Percentiles rank a stretch among this genome's conserved stretches.
Evolutionary conservation across 2,329 filamentous ascomycete genomes (phyloP).

Genomic region (Meredithiella fracta): DNA sequence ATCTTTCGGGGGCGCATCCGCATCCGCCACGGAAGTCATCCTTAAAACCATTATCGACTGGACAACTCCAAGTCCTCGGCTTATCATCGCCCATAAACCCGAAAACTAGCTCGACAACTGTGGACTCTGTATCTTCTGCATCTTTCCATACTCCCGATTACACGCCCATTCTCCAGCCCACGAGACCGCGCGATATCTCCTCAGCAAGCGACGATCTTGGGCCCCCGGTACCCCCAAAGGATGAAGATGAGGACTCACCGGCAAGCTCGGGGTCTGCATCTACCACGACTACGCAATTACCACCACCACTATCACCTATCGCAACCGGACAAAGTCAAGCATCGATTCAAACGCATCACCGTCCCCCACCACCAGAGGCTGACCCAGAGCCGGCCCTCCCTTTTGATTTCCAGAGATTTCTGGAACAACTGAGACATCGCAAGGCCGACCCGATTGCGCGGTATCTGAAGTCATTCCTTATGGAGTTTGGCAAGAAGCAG

Average conservation of each 20-base stretch:
- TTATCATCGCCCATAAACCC: constrained; percentile 2
- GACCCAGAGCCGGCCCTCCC: constrained; percentile 70
- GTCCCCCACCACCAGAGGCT: constrained; percentile 54
- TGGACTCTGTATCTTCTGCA: constrained; percentile 24
- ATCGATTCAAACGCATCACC: constrained; percentile 37
- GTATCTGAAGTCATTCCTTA: constrained; percentile 84
- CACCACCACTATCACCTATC: not conserved
- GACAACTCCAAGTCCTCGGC: constrained; percentile 30
- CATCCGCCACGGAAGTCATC: constrained; percentile 79
- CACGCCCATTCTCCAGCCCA: constrained; percentile 19
- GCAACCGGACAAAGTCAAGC: constrained; percentile 19
- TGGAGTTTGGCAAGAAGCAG: constrained; percentile 90
- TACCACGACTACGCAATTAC: not conserved
- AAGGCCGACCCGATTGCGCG: constrained; percentile 96
- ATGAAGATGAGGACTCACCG: constrained; percentile 19
- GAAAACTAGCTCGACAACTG: constrained; percentile 17
- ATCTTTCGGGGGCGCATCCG: constrained; percentile 21
- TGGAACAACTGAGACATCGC: constrained; percentile 88
- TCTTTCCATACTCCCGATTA: constrained; percentile 14
- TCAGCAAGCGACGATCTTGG: constrained; percentile 29
- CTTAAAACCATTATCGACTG: constrained; percentile 51
- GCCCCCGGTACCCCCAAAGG: constrained; percentile 45
- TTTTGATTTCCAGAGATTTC: constrained; percentile 93
- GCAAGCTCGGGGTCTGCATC: constrained; percentile 16
- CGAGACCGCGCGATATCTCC: constrained; percentile 8